Percentiles rank a stretch among this genome's conserved stretches.
phyloP scores from a whole-genome alignment of 352 stramenopile species.

The Globisporangium rhizosaccharum region DNA sequence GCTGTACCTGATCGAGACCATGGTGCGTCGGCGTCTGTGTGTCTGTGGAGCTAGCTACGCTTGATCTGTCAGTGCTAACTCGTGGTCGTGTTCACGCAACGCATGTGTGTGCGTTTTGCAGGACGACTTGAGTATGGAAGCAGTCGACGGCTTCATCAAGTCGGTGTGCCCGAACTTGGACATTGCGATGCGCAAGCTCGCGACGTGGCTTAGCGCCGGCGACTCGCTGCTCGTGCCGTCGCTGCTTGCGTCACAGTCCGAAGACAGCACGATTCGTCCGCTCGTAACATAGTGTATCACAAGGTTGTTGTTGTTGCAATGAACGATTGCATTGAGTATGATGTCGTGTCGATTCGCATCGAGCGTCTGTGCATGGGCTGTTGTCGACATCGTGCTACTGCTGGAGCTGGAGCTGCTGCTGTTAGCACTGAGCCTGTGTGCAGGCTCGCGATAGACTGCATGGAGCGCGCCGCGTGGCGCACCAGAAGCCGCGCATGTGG shows the following conservation, averaged over 20 bases:
- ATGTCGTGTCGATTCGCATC: too few species aligned
- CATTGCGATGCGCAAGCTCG: conserved; percentile 73
- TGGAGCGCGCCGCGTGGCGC: too few species aligned
- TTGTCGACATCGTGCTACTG: too few species aligned
- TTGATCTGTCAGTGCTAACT: too few species aligned
- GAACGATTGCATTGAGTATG: too few species aligned
- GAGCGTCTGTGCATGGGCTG: too few species aligned
- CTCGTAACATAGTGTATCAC: conserved; percentile 8
- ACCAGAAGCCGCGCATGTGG: too few species aligned
- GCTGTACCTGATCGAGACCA: conserved; percentile 84
- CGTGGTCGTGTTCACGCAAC: not conserved
- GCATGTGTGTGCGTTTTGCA: conserved; percentile 6
- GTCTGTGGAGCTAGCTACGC: too few species aligned
- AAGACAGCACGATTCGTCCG: conserved; percentile 5
- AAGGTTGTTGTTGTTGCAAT: not conserved
- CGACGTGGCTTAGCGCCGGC: conserved; percentile 50
- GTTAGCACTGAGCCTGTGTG: too few species aligned
- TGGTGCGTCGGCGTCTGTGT: conserved; percentile 35
- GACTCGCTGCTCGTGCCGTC: conserved; percentile 10
- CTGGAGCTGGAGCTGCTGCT: too few species aligned
- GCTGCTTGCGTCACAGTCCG: conserved; percentile 15
- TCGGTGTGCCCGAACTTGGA: conserved; percentile 86
- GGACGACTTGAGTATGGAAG: conserved; percentile 63
- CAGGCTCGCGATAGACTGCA: too few species aligned
- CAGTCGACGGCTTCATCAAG: conserved; percentile 81